Base-by-base conservation (phyloP, 257 asterid genomes). In the Buddleja alternifolia region DNA sequence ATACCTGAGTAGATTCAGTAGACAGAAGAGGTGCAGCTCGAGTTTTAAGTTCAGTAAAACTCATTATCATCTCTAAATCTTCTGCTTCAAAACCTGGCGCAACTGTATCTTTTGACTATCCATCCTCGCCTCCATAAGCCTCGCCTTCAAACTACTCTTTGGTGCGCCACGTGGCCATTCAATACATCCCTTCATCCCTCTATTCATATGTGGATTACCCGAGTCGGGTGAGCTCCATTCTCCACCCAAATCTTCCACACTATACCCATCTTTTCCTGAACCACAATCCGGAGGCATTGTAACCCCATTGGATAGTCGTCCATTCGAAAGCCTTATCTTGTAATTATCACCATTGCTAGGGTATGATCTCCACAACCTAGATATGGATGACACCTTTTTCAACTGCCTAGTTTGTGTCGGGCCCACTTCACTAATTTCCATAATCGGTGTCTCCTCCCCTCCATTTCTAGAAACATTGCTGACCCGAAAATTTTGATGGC, bases 71-170 rank as follows among this genome's bases (percentile, higher is more conserved):
- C 14, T 15, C 80, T 74, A 84, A 39, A 82, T 86, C 81, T 88
- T 88, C 73, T 83, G 95, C 82, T 88, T 83, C 70, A 86, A 65
- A 41, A 82, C 95, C 57, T 88, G 93, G 51, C 86, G 82, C 67
- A 84, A 70, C 82, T 86, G 95, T 74, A 81, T 52, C 76, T 86
- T 88, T 41, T 80, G 86, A 47, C 81, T 80, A 40, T 80, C 89
- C 76, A 72, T 78, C 75, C 87, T 80, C 3, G 95, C 95, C 57
- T 86, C 87, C 81, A 88, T 45, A 41, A 88, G 86, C 54, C 83
- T 77, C 0, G 90, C 66, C 80, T 88, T 88, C 76, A 86, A 76
- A 62, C 89, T 88, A 53, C 81, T 60, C 75, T 82, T 84, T 48
- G 83, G 90, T 10, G 71, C 77, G 14, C 69, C 67, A 4, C 83